phyloP scores from a whole-genome alignment of 768 basidiomycete species.

The Lepiota brunneoincarnata region DNA sequence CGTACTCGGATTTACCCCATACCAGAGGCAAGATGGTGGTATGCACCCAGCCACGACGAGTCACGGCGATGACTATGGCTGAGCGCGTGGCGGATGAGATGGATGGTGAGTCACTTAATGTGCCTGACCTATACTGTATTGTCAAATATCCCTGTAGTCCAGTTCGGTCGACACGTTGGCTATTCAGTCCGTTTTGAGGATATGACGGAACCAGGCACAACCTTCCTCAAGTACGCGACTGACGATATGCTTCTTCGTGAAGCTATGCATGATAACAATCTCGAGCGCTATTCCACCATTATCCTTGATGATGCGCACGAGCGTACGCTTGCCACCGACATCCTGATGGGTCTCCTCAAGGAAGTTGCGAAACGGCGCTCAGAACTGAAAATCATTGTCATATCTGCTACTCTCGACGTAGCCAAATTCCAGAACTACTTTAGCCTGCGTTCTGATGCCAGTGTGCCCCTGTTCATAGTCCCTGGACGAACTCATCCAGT shows the following conservation, averaged over 20 bases:
- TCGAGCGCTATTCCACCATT: slow-evolving; percentile 92
- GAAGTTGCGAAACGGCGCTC: slow-evolving; percentile 70
- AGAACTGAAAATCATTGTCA: slow-evolving; percentile 96
- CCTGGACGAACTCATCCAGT: slow-evolving; percentile 94
- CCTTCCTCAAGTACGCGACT: slow-evolving; percentile 99
- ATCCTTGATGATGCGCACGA: slow-evolving; percentile 99
- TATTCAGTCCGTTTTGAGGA: slow-evolving; percentile 99
- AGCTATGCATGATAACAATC: slow-evolving; percentile 95
- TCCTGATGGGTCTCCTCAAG: slow-evolving; percentile 97
- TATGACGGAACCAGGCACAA: slow-evolving; percentile 84
- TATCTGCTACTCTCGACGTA: slow-evolving; percentile 98
- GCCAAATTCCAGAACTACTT: slow-evolving; percentile 98
- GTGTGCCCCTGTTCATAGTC: slow-evolving; percentile 84
- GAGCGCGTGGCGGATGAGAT: slow-evolving; percentile 99
- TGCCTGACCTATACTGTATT: not conserved
- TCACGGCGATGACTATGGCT: slow-evolving; percentile 97
- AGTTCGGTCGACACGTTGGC: slow-evolving; percentile 92
- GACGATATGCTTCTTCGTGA: slow-evolving; percentile 99
- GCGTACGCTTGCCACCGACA: slow-evolving; percentile 95
- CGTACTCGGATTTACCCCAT: slow-evolving; percentile 90
- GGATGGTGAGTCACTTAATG: slow-evolving; percentile 67
- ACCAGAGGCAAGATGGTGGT: slow-evolving; percentile 88
- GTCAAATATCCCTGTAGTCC: slow-evolving; percentile 47
- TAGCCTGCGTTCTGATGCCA: slow-evolving; percentile 39
- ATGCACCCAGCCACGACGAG: slow-evolving; percentile 94